Conservation (phyloP, 2,329 filamentous ascomycete genomes). For the Aspergillus ustus region DNA sequence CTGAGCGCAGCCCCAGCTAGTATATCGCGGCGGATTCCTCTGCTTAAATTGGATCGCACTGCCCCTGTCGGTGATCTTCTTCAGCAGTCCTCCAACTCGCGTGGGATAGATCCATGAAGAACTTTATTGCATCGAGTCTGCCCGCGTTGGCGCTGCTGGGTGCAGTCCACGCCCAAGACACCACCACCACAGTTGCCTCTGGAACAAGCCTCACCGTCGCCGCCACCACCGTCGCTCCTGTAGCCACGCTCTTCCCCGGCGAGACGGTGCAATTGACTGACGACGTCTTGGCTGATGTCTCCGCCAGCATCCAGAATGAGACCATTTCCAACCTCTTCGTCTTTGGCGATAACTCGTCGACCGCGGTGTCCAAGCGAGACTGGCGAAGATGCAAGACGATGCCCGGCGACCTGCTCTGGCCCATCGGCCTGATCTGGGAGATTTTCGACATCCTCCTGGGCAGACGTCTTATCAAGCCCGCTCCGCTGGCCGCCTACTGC, state of each 20-base stretch:
- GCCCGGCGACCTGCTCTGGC: conserved; percentile 30
- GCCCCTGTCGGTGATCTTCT: background rate
- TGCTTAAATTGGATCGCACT: background rate
- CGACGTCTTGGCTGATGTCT: conserved; percentile 38
- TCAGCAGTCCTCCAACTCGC: background rate
- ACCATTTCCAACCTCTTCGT: conserved; percentile 39
- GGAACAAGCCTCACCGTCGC: conserved; percentile 12
- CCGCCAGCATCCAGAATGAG: conserved; percentile 29
- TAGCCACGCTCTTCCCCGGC: conserved; percentile 22
- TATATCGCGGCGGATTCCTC: background rate
- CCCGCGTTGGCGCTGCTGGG: conserved; percentile 7
- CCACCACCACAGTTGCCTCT: background rate
- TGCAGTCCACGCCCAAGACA: background rate
- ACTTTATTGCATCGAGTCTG: conserved; percentile 2
- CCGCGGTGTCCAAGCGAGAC: conserved; percentile 33
- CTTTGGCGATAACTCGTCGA: conserved; percentile 28
- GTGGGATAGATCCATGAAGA: conserved; percentile 6
- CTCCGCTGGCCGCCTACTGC: conserved; percentile 40
- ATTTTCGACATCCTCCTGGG: conserved; percentile 46
- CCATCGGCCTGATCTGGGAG: conserved; percentile 23
- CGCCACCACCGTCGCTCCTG: conserved; percentile 25
- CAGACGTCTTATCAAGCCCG: conserved; percentile 36
- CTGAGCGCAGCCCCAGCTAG: too few relatives aligned
- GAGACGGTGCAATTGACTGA: conserved; percentile 43
- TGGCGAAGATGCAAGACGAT: conserved; percentile 45